Conservation (phyloP, 2,329 filamentous ascomycete genomes). For the Hymenoscyphus infarciens region DNA sequence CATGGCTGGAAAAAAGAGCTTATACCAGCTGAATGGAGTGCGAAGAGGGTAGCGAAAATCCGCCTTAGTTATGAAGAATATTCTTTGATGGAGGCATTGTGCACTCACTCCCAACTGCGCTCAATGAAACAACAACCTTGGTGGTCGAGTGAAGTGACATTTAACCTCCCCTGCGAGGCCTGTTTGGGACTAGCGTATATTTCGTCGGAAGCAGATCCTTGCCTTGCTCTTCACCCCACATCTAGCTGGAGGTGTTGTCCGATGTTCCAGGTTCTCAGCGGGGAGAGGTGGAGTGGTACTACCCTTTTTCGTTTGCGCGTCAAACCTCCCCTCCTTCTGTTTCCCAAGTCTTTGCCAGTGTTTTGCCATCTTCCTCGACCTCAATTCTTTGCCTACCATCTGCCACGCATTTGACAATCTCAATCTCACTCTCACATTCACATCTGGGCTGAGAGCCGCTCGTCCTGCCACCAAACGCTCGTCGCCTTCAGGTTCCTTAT, state of each 20-base stretch:
- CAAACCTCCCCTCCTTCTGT: neutral
- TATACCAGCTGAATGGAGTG: too few species aligned
- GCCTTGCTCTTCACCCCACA: too few species aligned
- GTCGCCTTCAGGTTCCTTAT: neutral
- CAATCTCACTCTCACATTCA: too few species aligned
- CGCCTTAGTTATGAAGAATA: neutral
- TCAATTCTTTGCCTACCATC: neutral
- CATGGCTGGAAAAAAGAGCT: slow-evolving; percentile 13
- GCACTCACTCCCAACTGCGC: neutral
- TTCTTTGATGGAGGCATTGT: neutral
- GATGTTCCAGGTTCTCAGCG: too few species aligned
- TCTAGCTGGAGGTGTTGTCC: too few species aligned
- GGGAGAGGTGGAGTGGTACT: too few species aligned
- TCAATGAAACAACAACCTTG: neutral
- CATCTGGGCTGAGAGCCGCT: neutral
- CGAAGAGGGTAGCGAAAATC: neutral
- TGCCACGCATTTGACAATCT: neutral
- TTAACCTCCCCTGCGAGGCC: too few species aligned
- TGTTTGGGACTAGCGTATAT: too few species aligned
- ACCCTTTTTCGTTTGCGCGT: neutral
- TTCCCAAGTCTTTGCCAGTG: neutral
- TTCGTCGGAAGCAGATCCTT: too few species aligned
- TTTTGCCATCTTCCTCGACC: neutral
- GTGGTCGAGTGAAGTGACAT: neutral
- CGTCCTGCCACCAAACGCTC: neutral